Conservation (phyloP, 805 yeast species). For the Metschnikowia aberdeeniae region DNA sequence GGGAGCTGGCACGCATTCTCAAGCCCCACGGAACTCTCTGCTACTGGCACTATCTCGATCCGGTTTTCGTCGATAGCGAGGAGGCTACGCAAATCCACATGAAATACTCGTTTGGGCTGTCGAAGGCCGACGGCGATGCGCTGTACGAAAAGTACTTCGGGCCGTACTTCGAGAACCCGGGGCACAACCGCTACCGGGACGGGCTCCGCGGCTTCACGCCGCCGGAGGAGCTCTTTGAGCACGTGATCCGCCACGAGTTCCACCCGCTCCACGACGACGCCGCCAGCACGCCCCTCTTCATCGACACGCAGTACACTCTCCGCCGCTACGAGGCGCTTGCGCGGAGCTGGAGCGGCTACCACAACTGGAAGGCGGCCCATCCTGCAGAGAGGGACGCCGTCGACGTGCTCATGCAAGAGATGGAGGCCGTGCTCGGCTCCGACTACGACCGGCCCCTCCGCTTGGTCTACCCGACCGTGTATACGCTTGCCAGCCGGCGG, state of each 20-base stretch:
- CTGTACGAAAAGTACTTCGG: constrained; percentile 47
- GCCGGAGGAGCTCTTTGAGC: constrained; percentile 22
- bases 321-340: constrained; percentile 24
- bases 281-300: constrained; percentile 20
- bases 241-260: constrained; percentile 25
- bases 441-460: constrained; percentile 36
- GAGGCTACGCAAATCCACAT: constrained; percentile 51
- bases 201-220: constrained; percentile 37
- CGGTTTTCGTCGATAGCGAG: constrained; percentile 50
- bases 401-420: constrained; percentile 42
- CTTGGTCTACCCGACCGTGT: constrained; percentile 56
- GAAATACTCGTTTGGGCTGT: constrained; percentile 45
- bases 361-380: constrained; percentile 32
- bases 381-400: constrained; percentile 43
- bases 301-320: constrained; percentile 19
- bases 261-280: constrained; percentile 22
- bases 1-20: constrained; percentile 46
- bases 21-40: constrained; percentile 65
- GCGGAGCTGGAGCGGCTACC: constrained; percentile 38
- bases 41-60: constrained; percentile 78
- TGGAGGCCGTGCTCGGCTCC: constrained; percentile 45
- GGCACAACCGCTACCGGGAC: constrained; percentile 36
- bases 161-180: constrained; percentile 44
- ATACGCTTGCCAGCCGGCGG: constrained; percentile 41
- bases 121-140: constrained; percentile 13